Evolutionary conservation across 768 basidiomycete genomes (phyloP).

Genomic region (Mycena galericulata): DNA sequence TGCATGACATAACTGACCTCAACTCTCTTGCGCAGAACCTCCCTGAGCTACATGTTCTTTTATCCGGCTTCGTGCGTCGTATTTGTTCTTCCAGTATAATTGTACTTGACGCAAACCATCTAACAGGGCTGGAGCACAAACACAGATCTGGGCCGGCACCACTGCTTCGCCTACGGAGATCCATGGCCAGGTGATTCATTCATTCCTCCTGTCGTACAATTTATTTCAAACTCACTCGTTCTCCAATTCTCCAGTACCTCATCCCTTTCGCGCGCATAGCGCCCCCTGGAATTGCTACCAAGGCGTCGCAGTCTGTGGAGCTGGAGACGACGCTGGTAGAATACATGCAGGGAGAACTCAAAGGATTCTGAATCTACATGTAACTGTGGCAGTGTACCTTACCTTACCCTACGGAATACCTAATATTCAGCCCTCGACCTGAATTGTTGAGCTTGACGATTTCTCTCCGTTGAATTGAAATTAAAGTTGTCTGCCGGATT

Average conservation of each 20-base stretch:
- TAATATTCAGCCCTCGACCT: too few relatives aligned
- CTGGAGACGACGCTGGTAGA: background rate
- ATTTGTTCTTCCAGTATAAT: background rate
- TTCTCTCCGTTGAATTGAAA: too few relatives aligned
- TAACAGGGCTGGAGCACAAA: background rate
- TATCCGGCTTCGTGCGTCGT: background rate
- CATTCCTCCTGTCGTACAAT: background rate
- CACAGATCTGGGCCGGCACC: slow-evolving; percentile 7
- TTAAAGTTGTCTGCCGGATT: too few relatives aligned
- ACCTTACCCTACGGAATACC: too few relatives aligned
- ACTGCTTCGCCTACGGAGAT: background rate
- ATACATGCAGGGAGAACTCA: background rate
- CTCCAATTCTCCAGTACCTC: background rate
- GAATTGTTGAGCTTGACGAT: too few relatives aligned
- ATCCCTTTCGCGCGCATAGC: slow-evolving; percentile 4
- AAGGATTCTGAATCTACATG: background rate
- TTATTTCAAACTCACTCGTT: background rate
- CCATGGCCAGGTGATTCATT: background rate
- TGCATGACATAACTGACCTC: background rate
- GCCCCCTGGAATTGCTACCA: background rate
- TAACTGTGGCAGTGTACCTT: too few relatives aligned
- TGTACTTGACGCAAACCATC: background rate
- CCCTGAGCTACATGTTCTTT: background rate
- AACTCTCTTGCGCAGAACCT: background rate
- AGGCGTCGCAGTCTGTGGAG: background rate